These are phyloP conservation scores for Fusarium xylarioides DNA, from an alignment of 2,329 filamentous ascomycete species.

Conservation along the genomic window DNA sequence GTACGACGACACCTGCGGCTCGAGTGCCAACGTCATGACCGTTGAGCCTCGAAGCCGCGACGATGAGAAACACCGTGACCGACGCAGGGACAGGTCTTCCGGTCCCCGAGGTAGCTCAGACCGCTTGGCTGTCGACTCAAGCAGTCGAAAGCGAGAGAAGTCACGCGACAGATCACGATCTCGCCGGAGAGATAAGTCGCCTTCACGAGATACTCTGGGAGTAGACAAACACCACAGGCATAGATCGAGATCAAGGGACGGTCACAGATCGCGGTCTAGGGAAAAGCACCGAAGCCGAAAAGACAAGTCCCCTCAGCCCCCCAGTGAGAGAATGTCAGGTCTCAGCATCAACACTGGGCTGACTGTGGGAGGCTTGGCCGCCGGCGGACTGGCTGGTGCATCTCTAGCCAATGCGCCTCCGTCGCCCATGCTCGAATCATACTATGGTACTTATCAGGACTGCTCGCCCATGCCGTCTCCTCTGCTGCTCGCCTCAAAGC, in stretches of 20 bases:
- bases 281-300: constrained; percentile 38
- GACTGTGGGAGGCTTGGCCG: constrained; percentile 42
- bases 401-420: constrained; percentile 70
- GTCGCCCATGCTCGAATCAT: constrained; percentile 89
- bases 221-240: constrained; percentile 31
- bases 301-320: constrained; percentile 59
- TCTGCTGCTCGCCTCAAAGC: constrained; percentile 62
- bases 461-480: constrained; percentile 95
- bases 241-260: constrained; percentile 26
- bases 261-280: constrained; percentile 22
- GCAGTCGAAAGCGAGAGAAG: constrained; percentile 39
- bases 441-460: constrained; percentile 92
- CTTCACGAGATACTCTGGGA: constrained; percentile 8
- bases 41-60: constrained; percentile 52
- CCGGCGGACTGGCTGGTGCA: constrained; percentile 45
- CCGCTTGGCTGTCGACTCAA: constrained; percentile 32
- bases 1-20: constrained; percentile 49
- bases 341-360: constrained; percentile 57
- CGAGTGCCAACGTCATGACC: constrained; percentile 53
- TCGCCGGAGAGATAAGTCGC: constrained; percentile 38
- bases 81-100: constrained; percentile 43
- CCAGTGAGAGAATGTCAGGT: constrained; percentile 60
- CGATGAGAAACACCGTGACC: constrained; percentile 48
- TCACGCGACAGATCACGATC: constrained; percentile 38
- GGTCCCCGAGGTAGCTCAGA: constrained; percentile 35